Conservation (phyloP, 1,284 basidiomycete species). For the Pisolithus thermaeus region DNA sequence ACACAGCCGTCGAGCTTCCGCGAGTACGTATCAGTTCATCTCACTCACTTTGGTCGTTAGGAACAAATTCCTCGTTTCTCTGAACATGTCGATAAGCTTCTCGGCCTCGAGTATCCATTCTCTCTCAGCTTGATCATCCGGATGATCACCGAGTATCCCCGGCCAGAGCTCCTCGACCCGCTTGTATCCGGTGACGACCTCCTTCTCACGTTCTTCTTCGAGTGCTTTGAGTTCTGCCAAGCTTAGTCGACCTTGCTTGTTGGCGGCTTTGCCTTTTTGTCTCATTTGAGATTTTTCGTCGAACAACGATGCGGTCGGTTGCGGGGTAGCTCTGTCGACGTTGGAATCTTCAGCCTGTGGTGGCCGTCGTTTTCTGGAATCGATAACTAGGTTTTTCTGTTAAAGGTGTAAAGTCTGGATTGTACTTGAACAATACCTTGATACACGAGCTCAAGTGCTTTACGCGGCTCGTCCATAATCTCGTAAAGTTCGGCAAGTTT, state of each 20-base stretch:
- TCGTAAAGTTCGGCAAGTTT: slow-evolving; percentile 89
- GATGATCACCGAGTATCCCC: slow-evolving; percentile 26
- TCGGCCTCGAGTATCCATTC: slow-evolving; percentile 84
- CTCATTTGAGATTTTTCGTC: slow-evolving; percentile 43
- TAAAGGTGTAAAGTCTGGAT: not conserved
- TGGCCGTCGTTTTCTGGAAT: slow-evolving; percentile 51
- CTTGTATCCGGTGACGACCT: slow-evolving; percentile 47
- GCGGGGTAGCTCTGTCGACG: slow-evolving; percentile 22
- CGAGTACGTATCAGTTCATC: not conserved
- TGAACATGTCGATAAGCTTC: slow-evolving; percentile 82
- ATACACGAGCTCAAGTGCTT: slow-evolving; percentile 82
- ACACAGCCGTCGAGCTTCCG: slow-evolving; percentile 1
- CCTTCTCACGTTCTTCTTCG: slow-evolving; percentile 58
- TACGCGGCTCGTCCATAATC: slow-evolving; percentile 69
- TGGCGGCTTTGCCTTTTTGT: slow-evolving; percentile 27
- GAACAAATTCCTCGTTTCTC: slow-evolving; percentile 82
- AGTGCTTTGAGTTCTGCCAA: slow-evolving; percentile 51
- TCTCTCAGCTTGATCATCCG: slow-evolving; percentile 39
- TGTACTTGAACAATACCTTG: slow-evolving; percentile 52
- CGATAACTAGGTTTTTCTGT: slow-evolving; percentile 46
- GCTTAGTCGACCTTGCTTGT: slow-evolving; percentile 43
- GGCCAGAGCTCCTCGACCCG: slow-evolving; percentile 45
- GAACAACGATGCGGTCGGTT: slow-evolving; percentile 44
- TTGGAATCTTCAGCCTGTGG: slow-evolving; percentile 20
- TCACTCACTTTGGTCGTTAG: slow-evolving; percentile 62